phyloP scores from a whole-genome alignment of 1,284 basidiomycete species.

The Hymenochaete sp. region DNA sequence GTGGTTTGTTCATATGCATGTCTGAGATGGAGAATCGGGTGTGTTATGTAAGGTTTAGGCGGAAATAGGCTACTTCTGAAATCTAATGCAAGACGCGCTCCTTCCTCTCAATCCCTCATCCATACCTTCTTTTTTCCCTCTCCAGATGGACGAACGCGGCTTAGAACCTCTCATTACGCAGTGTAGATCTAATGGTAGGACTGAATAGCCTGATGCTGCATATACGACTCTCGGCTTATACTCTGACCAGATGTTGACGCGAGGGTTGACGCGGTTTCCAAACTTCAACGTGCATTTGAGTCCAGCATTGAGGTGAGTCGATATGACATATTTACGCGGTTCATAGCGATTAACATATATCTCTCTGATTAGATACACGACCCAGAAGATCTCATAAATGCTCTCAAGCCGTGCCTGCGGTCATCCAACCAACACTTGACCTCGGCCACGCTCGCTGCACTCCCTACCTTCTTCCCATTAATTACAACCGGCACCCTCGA shows the following conservation, averaged over 20 bases:
- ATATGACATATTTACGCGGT: neutral
- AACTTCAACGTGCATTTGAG: slow-evolving; percentile 67
- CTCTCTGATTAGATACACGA: slow-evolving; percentile 48
- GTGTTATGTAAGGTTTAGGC: too few relatives aligned
- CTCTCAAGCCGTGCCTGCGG: slow-evolving; percentile 68
- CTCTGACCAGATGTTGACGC: slow-evolving; percentile 57
- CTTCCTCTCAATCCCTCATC: too few relatives aligned
- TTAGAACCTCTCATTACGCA: slow-evolving; percentile 57
- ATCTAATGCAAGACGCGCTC: too few relatives aligned
- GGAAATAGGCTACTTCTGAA: too few relatives aligned
- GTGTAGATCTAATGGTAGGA: slow-evolving; percentile 59
- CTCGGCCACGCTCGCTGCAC: slow-evolving; percentile 58
- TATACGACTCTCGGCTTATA: slow-evolving; percentile 13
- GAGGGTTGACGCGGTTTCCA: slow-evolving; percentile 69
- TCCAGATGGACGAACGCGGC: slow-evolving; percentile 40
- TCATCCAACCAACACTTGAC: slow-evolving; percentile 75
- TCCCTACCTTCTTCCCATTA: slow-evolving; percentile 55
- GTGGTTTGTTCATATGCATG: too few relatives aligned
- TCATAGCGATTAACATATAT: slow-evolving; percentile 10
- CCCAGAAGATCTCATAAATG: slow-evolving; percentile 54
- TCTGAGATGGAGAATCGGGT: too few relatives aligned
- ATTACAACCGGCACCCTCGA: slow-evolving; percentile 36
- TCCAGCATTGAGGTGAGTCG: slow-evolving; percentile 51
- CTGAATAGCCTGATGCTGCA: neutral
- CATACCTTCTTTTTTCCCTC: too few relatives aligned